Base-by-base conservation (phyloP, 2,329 filamentous ascomycete species). In the Raffaelea albimanens region DNA sequence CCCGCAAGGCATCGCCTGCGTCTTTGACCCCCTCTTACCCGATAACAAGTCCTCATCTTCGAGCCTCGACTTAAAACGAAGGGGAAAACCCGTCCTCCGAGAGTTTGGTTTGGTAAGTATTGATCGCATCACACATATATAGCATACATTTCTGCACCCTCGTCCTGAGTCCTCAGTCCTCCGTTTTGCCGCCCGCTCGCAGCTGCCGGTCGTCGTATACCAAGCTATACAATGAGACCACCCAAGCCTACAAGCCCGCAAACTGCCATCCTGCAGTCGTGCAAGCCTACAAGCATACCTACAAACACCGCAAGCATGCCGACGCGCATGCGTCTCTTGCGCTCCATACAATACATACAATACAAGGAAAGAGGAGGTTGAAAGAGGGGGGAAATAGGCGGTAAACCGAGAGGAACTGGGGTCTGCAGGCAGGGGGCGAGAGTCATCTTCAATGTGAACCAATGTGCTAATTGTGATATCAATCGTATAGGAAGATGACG, bases 401-500 rank as follows among this genome's bases (percentile, higher is more conserved):
- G 22, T 33, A 41, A 40, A 11, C 8, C n/a, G 22, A 10, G 44
- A 14, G 21, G 21, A 38, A 38, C 3, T 13, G 29, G 46, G 61
- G 57, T 60, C 59, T 55, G 48, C 25, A 29, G n/a, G 58, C 57
- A 56, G 51, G 56, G 60, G 62, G 69, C 71, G 75, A 76, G 78
- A 68, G 72, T 82, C 78, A 79, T 80, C 75, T 73, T 66, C 11
- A 36, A 34, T 44, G 16, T 43, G 44, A 38, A 18, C 21, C 23
- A 62, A 66, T 65, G 63, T 65, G 64, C 78, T 82, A 82, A 82
- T 76, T 56, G 62, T 63, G 69, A 31, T 34, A 43, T 45, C n/a
- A n/a, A n/a, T n/a, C 45, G 71, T 72, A 69, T 76, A 85, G 80
- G 80, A 85, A 76, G 83, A 90, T 80, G 83, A 88, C 70, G 77